Evolutionary conservation across 345 rosid species (phyloP).

Genomic region (Lumnitzera racemosa): DNA sequence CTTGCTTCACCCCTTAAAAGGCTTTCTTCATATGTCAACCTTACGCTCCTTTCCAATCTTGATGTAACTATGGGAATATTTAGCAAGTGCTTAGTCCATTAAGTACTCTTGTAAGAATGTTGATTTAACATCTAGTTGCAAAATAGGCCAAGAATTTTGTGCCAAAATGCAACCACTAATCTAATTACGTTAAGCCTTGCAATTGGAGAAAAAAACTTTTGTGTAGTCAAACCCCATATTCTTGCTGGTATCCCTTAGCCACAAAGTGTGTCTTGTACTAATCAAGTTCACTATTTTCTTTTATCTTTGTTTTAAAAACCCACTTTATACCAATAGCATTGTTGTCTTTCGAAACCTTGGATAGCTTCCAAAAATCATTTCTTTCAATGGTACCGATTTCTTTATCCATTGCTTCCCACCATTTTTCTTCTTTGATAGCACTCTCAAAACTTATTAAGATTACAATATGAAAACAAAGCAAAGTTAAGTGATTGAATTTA

Average conservation of each 20-base stretch:
- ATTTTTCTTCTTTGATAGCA: neutral
- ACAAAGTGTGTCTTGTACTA: neutral
- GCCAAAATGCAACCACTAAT: too few species aligned
- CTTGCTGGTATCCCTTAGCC: neutral
- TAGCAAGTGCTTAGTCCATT: neutral
- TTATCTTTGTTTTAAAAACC: constrained; percentile 1
- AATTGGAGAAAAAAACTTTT: neutral
- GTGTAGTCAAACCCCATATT: neutral
- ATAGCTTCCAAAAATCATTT: neutral
- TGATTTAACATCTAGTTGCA: constrained; percentile 1
- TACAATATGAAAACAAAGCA: neutral
- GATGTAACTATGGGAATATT: neutral
- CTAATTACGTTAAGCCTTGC: too few species aligned
- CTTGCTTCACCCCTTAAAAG: constrained; percentile 4
- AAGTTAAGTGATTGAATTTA: neutral
- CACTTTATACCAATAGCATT: neutral
- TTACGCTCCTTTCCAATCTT: neutral
- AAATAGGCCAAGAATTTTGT: too few species aligned
- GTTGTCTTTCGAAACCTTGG: neutral
- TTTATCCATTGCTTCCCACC: neutral
- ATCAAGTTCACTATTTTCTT: neutral
- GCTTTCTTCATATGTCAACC: neutral
- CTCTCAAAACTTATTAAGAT: neutral
- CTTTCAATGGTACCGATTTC: neutral
- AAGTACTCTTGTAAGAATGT: neutral